A percentile compares a stretch with the other conserved stretches of the same genome.
phyloP scores from a whole-genome alignment of 1,284 basidiomycete species.

The Trametes sp. region DNA sequence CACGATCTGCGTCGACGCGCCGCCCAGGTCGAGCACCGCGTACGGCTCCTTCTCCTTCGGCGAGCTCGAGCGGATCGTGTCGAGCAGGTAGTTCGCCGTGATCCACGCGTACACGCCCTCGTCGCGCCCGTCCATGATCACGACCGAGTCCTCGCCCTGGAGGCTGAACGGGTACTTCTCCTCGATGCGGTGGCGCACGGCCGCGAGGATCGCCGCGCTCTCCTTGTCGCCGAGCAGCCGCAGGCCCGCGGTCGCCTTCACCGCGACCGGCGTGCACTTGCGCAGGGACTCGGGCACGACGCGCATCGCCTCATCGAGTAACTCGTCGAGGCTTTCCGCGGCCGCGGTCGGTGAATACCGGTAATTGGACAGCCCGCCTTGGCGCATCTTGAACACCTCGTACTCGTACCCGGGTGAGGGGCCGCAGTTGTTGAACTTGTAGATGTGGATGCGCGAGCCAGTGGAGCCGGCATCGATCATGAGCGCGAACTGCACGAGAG shows the following conservation, averaged over 20 bases:
- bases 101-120: slow-evolving; percentile 99
- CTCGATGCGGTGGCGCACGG: slow-evolving; percentile 74
- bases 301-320: slow-evolving; percentile 83
- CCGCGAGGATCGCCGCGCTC: slow-evolving; percentile 79
- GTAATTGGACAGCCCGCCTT: slow-evolving; percentile 85
- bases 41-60: slow-evolving; percentile 66
- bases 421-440: slow-evolving; percentile 96
- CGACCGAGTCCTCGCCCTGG: slow-evolving; percentile 68
- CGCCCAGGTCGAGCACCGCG: slow-evolving; percentile 96
- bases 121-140: slow-evolving; percentile 96
- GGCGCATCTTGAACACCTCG: slow-evolving; percentile 89
- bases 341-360: slow-evolving; percentile 67
- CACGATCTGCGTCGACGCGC: slow-evolving; percentile 97
- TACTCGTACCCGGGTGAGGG: slow-evolving; percentile 87
- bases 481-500: slow-evolving; percentile 90
- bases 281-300: slow-evolving; percentile 78
- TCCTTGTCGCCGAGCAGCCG: slow-evolving; percentile 75
- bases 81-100: slow-evolving; percentile 93
- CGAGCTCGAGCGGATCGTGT: slow-evolving; percentile 70
- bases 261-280: slow-evolving; percentile 87
- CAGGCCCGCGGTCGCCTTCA: slow-evolving; percentile 96
- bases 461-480: slow-evolving; percentile 99
- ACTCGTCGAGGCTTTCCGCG: slow-evolving; percentile 81
- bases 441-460: slow-evolving; percentile 96
- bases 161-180: slow-evolving; percentile 80